Conservation (phyloP, 257 asterid genomes). For the Solanum medicagineum region DNA sequence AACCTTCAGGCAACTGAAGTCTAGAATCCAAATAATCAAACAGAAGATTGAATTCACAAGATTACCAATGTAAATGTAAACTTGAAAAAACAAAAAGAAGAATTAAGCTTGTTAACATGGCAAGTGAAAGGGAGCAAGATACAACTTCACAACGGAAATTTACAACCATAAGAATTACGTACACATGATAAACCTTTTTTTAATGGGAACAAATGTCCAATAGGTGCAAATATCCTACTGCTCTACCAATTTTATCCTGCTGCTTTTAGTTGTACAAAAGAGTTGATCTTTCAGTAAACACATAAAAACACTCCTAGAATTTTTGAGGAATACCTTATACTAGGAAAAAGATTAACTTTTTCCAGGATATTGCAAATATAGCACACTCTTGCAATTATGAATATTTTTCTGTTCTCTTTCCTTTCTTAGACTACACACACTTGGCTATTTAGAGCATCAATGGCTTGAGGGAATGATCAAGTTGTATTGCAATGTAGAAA, state of each 20-base stretch:
- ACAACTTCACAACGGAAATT: neutral
- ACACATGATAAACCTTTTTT: neutral
- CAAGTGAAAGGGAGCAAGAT: neutral
- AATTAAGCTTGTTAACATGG: neutral
- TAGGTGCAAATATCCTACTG: neutral
- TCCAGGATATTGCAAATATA: neutral
- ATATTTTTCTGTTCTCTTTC: neutral
- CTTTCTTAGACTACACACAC: neutral
- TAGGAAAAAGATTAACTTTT: neutral
- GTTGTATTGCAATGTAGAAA: neutral
- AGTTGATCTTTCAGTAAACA: neutral
- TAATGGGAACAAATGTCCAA: neutral
- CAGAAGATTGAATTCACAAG: neutral
- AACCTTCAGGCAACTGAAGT: neutral
- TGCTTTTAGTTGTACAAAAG: neutral
- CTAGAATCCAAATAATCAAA: neutral
- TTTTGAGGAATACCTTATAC: neutral
- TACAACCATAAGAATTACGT: neutral
- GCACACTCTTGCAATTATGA: neutral
- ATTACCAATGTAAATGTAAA: neutral
- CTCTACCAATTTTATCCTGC: neutral
- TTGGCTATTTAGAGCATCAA: neutral
- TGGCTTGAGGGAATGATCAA: neutral
- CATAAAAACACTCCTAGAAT: neutral
- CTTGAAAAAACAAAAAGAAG: neutral